Conservation (phyloP, 306 rosid species). For the Cicer bijugum region DNA sequence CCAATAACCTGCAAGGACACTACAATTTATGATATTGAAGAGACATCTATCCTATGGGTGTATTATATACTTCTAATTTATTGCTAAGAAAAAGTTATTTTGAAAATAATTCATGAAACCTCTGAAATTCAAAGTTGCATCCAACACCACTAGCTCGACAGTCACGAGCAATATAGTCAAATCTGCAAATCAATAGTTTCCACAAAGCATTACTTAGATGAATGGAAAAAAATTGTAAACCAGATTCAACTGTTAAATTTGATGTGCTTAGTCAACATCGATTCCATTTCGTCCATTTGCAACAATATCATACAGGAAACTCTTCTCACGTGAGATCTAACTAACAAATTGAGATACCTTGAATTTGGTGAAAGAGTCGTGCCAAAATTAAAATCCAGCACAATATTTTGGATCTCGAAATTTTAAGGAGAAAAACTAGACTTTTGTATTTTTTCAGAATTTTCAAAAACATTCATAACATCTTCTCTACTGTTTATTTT, state of each 20-base stretch:
- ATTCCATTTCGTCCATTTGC: conserved; percentile 97
- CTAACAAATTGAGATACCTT: too few species aligned
- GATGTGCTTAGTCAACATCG: conserved; percentile 81
- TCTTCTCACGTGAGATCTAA: too few species aligned
- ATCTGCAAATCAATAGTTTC: conserved; percentile 60
- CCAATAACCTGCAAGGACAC: conserved; percentile 67
- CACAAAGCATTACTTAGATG: conserved; percentile 32
- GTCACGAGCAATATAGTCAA: conserved; percentile 91
- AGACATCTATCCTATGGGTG: conserved; percentile 24
- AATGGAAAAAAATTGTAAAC: background rate
- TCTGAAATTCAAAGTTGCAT: conserved; percentile 80
- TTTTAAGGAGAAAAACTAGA: too few species aligned
- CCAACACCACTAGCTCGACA: conserved; percentile 94
- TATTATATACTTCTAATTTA: conserved; percentile 31
- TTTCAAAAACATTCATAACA: background rate
- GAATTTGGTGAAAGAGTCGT: too few species aligned
- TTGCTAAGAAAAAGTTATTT: conserved; percentile 18
- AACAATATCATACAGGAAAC: too few species aligned
- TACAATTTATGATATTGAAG: conserved; percentile 36
- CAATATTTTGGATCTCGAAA: background rate
- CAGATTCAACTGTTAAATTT: conserved; percentile 11
- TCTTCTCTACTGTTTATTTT: too few species aligned
- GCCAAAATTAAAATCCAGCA: background rate
- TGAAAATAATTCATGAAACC: conserved; percentile 54
- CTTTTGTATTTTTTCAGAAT: too few species aligned